Evolutionary conservation across 2,329 filamentous ascomycete species (phyloP).

Genomic region (Dichotomopilus funicola): DNA sequence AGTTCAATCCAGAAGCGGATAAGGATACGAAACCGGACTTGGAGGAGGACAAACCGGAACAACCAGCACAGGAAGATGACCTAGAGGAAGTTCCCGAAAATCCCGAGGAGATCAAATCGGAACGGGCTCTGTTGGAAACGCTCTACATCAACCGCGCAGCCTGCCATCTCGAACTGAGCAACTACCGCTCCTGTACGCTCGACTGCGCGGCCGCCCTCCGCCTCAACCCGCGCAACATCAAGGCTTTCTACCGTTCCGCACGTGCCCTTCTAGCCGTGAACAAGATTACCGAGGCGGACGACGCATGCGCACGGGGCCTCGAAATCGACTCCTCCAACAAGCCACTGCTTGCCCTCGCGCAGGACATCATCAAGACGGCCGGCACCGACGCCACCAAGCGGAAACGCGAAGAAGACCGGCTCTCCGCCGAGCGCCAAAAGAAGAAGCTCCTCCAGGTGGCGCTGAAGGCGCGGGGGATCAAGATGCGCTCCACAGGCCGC

Average conservation of each 20-base stretch:
- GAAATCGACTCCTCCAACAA: conserved; percentile 64
- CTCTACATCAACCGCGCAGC: conserved; percentile 83
- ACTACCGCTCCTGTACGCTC: conserved; percentile 78
- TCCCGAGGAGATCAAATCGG: conserved; percentile 53
- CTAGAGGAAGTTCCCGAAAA: conserved; percentile 18
- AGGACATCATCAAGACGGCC: conserved; percentile 57
- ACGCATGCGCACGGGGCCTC: conserved; percentile 69
- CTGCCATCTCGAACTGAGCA: conserved; percentile 80
- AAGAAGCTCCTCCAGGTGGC: conserved; percentile 58
- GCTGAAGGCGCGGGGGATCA: conserved; percentile 63
- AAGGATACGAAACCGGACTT: neutral
- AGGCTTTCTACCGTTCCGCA: conserved; percentile 84
- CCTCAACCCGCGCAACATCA: conserved; percentile 74
- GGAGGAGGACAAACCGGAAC: neutral
- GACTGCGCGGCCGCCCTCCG: conserved; percentile 77
- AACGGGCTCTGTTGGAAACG: conserved; percentile 63
- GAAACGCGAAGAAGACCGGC: conserved; percentile 48
- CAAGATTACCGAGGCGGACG: conserved; percentile 71
- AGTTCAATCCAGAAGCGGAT: conserved; percentile 1
- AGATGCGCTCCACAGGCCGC: conserved; percentile 57
- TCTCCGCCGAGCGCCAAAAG: conserved; percentile 49
- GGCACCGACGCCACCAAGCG: conserved; percentile 46
- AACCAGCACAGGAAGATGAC: conserved; percentile 1
- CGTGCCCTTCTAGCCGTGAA: conserved; percentile 72
- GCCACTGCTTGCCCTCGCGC: conserved; percentile 54